Percentiles rank a stretch among this genome's conserved stretches.
Conservation (phyloP, 176 grass and related monocot genomes). For the Thalia dealbata region DNA sequence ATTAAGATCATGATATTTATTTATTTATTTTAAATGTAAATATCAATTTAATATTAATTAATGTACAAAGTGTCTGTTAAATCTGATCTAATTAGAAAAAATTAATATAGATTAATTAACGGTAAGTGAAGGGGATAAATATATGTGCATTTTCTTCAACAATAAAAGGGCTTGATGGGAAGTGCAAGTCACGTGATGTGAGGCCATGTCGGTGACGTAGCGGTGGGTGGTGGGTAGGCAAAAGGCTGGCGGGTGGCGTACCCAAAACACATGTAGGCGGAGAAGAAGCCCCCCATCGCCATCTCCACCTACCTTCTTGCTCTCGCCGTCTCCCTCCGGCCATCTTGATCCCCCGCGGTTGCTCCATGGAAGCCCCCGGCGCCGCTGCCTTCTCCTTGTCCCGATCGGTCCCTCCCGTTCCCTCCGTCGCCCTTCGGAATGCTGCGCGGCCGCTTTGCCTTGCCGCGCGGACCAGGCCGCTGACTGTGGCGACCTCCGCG, state of each 20-base stretch:
- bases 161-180: no score
- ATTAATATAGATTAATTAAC: no score
- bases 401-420: neutral
- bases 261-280: neutral
- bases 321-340: neutral
- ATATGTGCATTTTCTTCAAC: no score
- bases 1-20: no score
- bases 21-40: no score
- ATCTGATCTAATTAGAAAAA: no score
- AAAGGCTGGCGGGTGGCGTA: neutral
- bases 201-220: neutral
- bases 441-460: neutral
- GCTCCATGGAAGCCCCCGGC: neutral
- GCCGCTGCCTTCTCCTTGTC: neutral
- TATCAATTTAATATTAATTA: no score
- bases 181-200: neutral
- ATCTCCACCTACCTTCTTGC: neutral
- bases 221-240: neutral
- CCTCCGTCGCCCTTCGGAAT: neutral
- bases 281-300: neutral
- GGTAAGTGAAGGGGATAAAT: no score
- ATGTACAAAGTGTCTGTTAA: no score
- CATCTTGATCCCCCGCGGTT: neutral
- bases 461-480: neutral
- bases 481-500: constrained; percentile 26